Evolutionary conservation across 176 grass and related monocot genomes (phyloP).

Genomic region (Zoysia japonica): DNA sequence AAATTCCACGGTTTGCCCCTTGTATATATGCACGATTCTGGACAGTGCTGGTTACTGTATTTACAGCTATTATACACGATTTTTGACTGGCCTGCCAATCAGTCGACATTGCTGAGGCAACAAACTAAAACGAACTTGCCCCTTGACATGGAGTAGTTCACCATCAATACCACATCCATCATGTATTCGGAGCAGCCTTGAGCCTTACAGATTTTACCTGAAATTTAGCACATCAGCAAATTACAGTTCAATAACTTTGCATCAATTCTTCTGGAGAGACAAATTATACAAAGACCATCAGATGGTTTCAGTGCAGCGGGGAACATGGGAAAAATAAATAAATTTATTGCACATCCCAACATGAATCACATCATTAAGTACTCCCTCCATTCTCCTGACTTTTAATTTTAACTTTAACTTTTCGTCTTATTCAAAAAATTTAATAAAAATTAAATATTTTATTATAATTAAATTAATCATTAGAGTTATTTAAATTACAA

Average conservation of each 20-base stretch:
- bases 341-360: no score
- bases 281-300: not conserved
- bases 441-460: no score
- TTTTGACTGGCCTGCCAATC: slow-evolving; percentile 69
- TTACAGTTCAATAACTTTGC: slow-evolving; percentile 1
- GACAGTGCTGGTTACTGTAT: slow-evolving; percentile 35
- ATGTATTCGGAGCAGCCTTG: slow-evolving; percentile 71
- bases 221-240: slow-evolving; percentile 31
- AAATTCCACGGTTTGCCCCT: slow-evolving; percentile 38
- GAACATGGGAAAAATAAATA: no score
- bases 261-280: slow-evolving; percentile 1
- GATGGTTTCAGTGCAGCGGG: no score
- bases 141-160: slow-evolving; percentile 76
- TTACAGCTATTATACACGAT: slow-evolving; percentile 60
- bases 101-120: slow-evolving; percentile 87
- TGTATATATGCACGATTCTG: slow-evolving; percentile 32
- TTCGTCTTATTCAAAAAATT: no score
- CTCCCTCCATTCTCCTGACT: no score
- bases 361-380: no score
- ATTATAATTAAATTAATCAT: no score
- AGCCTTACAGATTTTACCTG: slow-evolving; percentile 93
- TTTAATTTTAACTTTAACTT: no score
- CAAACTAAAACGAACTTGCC: slow-evolving; percentile 81
- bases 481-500: no score
- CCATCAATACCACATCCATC: slow-evolving; percentile 94